Conservation (phyloP, 495 filamentous ascomycete genomes). For the Filosporella fistucella region DNA sequence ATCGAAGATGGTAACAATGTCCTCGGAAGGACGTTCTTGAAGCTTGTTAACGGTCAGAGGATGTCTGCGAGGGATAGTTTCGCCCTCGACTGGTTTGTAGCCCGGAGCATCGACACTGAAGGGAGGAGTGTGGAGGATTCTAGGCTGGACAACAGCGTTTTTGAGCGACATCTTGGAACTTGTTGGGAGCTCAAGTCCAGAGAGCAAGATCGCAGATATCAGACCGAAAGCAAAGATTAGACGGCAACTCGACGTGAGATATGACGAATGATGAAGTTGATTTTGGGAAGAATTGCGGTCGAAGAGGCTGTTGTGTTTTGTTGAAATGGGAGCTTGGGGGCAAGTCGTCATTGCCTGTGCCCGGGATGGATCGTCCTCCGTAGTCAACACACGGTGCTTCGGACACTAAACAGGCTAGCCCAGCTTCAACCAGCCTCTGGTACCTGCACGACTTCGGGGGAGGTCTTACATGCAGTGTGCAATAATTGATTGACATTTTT, state of each 20-base stretch:
- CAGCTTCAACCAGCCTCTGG: too few species aligned
- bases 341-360: slow-evolving; percentile 6
- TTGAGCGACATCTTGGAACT: slow-evolving; percentile 32
- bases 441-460: too few species aligned
- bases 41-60: slow-evolving; percentile 68
- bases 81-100: slow-evolving; percentile 67
- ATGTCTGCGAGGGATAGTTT: slow-evolving; percentile 86
- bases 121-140: slow-evolving; percentile 56
- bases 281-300: background rate
- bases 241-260: background rate
- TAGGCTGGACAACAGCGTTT: slow-evolving; percentile 57
- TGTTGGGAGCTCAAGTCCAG: slow-evolving; percentile 15
- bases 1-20: slow-evolving; percentile 81
- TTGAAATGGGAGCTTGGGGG: slow-evolving; percentile 8
- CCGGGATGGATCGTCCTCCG: background rate
- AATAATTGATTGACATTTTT: too few species aligned
- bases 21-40: slow-evolving; percentile 56
- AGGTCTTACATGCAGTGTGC: too few species aligned
- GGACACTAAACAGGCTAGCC: too few species aligned
- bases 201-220: background rate
- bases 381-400: too few species aligned
- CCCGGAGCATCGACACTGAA: slow-evolving; percentile 80
- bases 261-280: background rate
- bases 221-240: background rate
- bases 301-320: slow-evolving; percentile 2